phyloP scores from a whole-genome alignment of 2,329 filamentous ascomycete genomes.

The Exophiala calicioides region DNA sequence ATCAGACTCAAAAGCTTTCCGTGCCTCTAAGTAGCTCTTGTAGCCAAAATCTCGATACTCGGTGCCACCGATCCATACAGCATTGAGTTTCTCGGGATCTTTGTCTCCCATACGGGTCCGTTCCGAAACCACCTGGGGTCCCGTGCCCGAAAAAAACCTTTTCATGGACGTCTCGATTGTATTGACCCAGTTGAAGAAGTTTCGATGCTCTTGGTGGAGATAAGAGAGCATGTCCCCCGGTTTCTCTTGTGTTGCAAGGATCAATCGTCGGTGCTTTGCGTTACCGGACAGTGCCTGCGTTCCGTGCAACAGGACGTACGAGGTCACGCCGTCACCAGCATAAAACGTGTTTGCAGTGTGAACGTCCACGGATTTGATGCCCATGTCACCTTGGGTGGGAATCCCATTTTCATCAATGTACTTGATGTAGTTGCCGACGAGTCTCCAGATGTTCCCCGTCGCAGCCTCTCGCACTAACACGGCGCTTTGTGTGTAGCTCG shows the following conservation, averaged over 20 bases:
- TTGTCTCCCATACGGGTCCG: not conserved
- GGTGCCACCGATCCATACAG: not conserved
- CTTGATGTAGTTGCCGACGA: not conserved
- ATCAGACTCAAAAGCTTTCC: not conserved
- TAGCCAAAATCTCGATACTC: not conserved
- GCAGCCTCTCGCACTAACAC: not conserved
- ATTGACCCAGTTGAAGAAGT: not conserved
- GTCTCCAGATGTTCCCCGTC: not conserved
- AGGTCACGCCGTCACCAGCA: not conserved
- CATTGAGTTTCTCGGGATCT: not conserved
- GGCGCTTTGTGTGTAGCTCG: not conserved
- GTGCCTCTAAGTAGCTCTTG: not conserved
- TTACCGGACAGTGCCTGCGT: not conserved
- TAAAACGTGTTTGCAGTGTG: not conserved
- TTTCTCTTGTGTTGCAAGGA: not conserved
- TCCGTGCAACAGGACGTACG: not conserved
- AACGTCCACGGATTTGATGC: not conserved
- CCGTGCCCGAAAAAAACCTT: not conserved
- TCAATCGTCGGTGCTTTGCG: not conserved
- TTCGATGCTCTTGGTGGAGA: not conserved
- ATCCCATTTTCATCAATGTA: not conserved
- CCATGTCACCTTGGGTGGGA: not conserved
- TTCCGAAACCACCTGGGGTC: not conserved
- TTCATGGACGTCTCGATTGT: not conserved
- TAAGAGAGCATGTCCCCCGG: not conserved